Base-by-base conservation (phyloP, 2,329 filamentous ascomycete species). In the Tolypocladium nubicola region DNA sequence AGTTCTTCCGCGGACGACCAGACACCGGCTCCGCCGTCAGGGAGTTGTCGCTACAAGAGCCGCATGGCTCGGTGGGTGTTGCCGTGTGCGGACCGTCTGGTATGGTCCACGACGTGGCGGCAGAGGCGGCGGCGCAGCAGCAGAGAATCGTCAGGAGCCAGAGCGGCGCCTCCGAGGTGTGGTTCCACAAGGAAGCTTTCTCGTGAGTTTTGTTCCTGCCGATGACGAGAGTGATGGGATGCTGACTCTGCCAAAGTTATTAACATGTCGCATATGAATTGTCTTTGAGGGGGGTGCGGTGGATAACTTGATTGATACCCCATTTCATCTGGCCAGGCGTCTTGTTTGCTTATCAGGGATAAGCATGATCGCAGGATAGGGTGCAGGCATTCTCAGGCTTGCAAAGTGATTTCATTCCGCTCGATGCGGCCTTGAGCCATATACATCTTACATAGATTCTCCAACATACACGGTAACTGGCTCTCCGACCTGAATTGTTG, bases 401-500 rank as follows among this genome's bases (percentile, higher is more conserved):
- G 47, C 10, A 21, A n/a, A 16, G 14, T 21, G 30, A 35, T 16
- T 21, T 21, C 19, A 37, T 8, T 52, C 33, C 47, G 30, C 19
- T 50, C 6, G 10, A 21, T 2, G 9, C 4, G 4, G 33, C 30
- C 19, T 19, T 8, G 30, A 14, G 10, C 16, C 19, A 16, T 1
- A 10, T 35, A 30, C 14, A 30, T 50, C 47, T 52, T 37, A 52
- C 19, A 11, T 30, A 14, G 7, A n/a, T n/a, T 16, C 30, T 21
- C 21, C 39, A 52, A 6, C 11, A 52, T 47, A 58, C n/a, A 73
- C 64, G 7, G 61, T 59, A 0, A 75, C 74, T 8, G 52, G 14
- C 58, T 84, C 80, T 26, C 81, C 81, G 26, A 84, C 73, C 54
- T 68, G 66, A 56, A 85, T 77, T 1, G 75, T 79, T 26, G 71